A percentile compares a stretch with the other conserved stretches of the same genome.
Evolutionary conservation across 225 moss, liverwort and hornwort species (phyloP).

Genomic region (Asterella californica): DNA sequence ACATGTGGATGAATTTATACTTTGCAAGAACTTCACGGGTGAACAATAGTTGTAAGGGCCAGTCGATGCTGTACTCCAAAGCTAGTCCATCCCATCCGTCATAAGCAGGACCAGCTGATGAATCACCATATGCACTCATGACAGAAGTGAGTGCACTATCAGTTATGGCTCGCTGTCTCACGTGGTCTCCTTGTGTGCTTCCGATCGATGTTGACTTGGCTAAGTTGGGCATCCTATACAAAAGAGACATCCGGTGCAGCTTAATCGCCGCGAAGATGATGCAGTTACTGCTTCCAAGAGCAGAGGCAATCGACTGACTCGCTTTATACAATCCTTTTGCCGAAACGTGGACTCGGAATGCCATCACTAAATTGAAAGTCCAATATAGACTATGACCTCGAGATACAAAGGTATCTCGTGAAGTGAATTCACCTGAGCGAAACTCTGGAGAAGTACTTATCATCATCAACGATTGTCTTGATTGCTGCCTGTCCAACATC

Average conservation of each 20-base stretch:
- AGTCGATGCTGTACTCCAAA: conserved; percentile 91
- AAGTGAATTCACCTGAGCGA: conserved; percentile 58
- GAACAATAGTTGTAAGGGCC: conserved; percentile 95
- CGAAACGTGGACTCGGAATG: neutral
- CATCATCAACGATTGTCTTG: conserved; percentile 97
- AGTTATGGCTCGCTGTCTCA: conserved; percentile 66
- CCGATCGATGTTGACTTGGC: conserved; percentile 43
- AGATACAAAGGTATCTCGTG: neutral
- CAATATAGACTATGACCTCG: neutral
- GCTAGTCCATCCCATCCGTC: conserved; percentile 99
- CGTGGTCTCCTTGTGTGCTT: conserved; percentile 53
- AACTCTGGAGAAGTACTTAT: conserved; percentile 94
- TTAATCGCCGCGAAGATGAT: neutral
- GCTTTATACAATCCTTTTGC: neutral
- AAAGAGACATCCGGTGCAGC: neutral
- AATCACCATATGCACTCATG: conserved; percentile 51
- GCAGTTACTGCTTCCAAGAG: neutral
- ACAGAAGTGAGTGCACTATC: conserved; percentile 57
- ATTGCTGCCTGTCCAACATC: conserved; percentile 64
- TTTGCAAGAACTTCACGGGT: conserved; percentile 87
- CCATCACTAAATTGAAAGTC: neutral
- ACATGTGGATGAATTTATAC: conserved; percentile 30
- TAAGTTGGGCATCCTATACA: conserved; percentile 62
- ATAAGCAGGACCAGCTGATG: conserved; percentile 59
- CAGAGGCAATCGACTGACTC: too few species aligned